Evolutionary conservation across 352 stramenopile genomes (phyloP), one percentile per base, ranked within the genome.

Genomic region (Globisporangium paddicum): DNA sequence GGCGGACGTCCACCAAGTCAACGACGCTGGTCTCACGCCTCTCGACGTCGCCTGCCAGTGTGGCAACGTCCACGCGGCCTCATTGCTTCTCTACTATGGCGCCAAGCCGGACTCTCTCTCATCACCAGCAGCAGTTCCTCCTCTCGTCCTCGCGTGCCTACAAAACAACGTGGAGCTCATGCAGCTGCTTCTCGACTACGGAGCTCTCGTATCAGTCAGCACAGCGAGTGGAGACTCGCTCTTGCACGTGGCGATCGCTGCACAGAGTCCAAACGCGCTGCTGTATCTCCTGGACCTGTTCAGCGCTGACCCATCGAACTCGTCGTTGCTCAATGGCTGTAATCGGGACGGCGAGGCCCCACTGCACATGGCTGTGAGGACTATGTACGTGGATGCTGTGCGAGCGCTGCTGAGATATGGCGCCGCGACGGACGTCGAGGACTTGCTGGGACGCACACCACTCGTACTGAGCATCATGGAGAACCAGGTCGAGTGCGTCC

Each of bases 281-380:
- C 75, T 83, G 60, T 67, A 86, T 34, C 64, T 97, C n/a, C 55
- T 97, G 13, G 67, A 75, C 23, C 42, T 51, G 44, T 13, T 30
- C 9, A 26, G 23, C 8, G 32, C 55, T 60, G 47, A 44, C n/a
- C 2, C 16, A 32, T 50, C 38, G 59, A 74, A 16, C 19, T 42
- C 30, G 73, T 77, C 19, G 0, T 82, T 97, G 37, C 60, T 94
- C n/a, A 95, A 96, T 47, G 69, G 89, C 46, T 70, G 91, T 38
- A 98, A 98, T 64, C 79, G 81, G 5, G 75, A 89, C 58, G 86
- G 89, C 18, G 86, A 98, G 45, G 97, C 89, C 1, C 76, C 93
- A 18, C 72, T 96, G 23, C 93, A 98, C 44, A 87, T 97, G 68
- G 88, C 90, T 11, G 73, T 79, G 8, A 73, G 77, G 23, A 58